phyloP scores from a whole-genome alignment of 257 asterid species.

The Ocimum tenuiflorum region DNA sequence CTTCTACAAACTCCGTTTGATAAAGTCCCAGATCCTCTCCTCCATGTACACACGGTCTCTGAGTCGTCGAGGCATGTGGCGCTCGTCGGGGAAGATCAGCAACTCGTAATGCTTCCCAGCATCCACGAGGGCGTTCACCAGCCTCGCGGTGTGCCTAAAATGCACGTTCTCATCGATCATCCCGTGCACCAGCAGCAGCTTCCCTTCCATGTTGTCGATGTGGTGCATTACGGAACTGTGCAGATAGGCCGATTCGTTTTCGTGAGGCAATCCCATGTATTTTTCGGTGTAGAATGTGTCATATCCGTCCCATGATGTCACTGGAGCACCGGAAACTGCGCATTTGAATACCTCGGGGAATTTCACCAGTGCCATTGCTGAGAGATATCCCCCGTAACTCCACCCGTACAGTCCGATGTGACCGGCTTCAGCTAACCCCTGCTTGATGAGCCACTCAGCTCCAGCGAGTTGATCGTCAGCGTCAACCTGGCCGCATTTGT shows the following conservation, averaged over 20 bases:
- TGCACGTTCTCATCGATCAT: slow-evolving; percentile 96
- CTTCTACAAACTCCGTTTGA: slow-evolving; percentile 57
- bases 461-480: slow-evolving; percentile 80
- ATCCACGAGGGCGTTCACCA: slow-evolving; percentile 64
- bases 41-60: slow-evolving; percentile 80
- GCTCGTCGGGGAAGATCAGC: slow-evolving; percentile 86
- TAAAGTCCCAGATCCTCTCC: slow-evolving; percentile 86
- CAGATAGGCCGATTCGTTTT: slow-evolving; percentile 40
- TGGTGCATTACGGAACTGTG: slow-evolving; percentile 68
- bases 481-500: slow-evolving; percentile 66
- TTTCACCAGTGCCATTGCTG: slow-evolving; percentile 63
- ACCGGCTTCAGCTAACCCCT: slow-evolving; percentile 52
- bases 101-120: slow-evolving; percentile 64
- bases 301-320: slow-evolving; percentile 91
- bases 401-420: slow-evolving; percentile 85
- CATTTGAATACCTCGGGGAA: slow-evolving; percentile 63
- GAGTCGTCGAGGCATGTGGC: slow-evolving; percentile 75
- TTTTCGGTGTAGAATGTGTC: slow-evolving; percentile 84
- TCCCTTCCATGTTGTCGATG: slow-evolving; percentile 52
- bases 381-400: slow-evolving; percentile 96
- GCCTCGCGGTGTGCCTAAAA: slow-evolving; percentile 90
- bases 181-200: slow-evolving; percentile 77
- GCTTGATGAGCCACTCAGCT: slow-evolving; percentile 71
- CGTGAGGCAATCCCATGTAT: slow-evolving; percentile 79
- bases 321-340: slow-evolving; percentile 95